Conservation (phyloP, 345 rosid species). For the Limnanthes douglasii region DNA sequence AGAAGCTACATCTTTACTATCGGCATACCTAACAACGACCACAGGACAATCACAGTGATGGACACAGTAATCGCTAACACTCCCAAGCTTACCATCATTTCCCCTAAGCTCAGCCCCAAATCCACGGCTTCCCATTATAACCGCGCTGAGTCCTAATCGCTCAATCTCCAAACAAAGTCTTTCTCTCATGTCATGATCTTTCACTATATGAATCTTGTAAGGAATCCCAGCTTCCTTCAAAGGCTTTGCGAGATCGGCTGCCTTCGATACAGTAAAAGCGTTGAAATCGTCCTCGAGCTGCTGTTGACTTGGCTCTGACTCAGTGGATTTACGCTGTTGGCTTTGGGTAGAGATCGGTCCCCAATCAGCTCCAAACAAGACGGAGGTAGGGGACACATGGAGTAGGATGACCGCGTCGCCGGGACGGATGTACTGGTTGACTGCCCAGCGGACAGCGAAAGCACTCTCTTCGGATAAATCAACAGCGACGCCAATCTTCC, state of each 20-base stretch:
- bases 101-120: slow-evolving; percentile 74
- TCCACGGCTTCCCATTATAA: slow-evolving; percentile 85
- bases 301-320: slow-evolving; percentile 9
- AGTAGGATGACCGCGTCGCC: slow-evolving; percentile 88
- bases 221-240: slow-evolving; percentile 78
- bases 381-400: slow-evolving; percentile 96
- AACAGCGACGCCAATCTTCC: slow-evolving; percentile 83
- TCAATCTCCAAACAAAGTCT: slow-evolving; percentile 84
- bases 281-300: slow-evolving; percentile 64
- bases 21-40: slow-evolving; percentile 74
- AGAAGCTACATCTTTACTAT: slow-evolving; percentile 27
- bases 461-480: slow-evolving; percentile 85
- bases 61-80: slow-evolving; percentile 90
- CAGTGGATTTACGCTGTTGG: slow-evolving; percentile 6
- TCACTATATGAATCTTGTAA: slow-evolving; percentile 74
- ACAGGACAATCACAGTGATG: slow-evolving; percentile 88
- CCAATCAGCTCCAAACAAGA: slow-evolving; percentile 97
- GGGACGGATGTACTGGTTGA: slow-evolving; percentile 70
- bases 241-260: slow-evolving; percentile 66
- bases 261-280: slow-evolving; percentile 50
- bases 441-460: slow-evolving; percentile 85
- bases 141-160: slow-evolving; percentile 58
- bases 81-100: slow-evolving; percentile 68
- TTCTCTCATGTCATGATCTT: slow-evolving; percentile 97
- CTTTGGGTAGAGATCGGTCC: slow-evolving; percentile 63